These are phyloP conservation scores for Eucalyptus leucophloia DNA, from an alignment of 345 rosid species.

Conservation along the genomic window DNA sequence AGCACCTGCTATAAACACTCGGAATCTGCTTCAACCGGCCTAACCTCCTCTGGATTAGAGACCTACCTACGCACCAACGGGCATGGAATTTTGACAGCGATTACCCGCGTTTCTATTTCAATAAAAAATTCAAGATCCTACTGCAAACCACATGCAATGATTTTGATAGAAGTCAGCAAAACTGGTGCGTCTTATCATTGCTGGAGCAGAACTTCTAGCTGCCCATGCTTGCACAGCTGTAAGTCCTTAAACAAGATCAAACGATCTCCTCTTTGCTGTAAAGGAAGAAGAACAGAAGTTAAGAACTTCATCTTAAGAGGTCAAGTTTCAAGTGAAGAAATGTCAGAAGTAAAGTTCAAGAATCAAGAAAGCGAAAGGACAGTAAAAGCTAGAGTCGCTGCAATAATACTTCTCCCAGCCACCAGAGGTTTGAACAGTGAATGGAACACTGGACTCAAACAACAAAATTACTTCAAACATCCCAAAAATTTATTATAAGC, in stretches of 20 bases:
- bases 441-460: not conserved
- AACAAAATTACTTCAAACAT: not conserved
- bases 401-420: not conserved
- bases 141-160: too few species aligned
- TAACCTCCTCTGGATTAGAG: not conserved
- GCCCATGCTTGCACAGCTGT: not conserved
- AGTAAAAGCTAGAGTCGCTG: not conserved
- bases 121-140: too few species aligned
- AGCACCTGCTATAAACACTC: not conserved
- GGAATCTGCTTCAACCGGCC: not conserved
- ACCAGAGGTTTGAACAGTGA: not conserved
- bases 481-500: not conserved
- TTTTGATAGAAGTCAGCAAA: too few species aligned
- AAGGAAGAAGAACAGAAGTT: not conserved
- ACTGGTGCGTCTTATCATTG: too few species aligned
- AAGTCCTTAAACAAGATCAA: not conserved
- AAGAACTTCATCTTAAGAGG: not conserved
- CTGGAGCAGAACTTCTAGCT: not conserved
- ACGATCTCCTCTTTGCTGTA: slow-evolving; percentile 2
- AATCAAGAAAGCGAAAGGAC: not conserved
- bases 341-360: not conserved
- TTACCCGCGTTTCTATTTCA: too few species aligned
- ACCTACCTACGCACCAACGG: not conserved
- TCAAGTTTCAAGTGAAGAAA: not conserved
- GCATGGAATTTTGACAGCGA: too few species aligned